Evolutionary conservation across 1,284 basidiomycete genomes (phyloP).

Genomic region (Ganoderma sinense): DNA sequence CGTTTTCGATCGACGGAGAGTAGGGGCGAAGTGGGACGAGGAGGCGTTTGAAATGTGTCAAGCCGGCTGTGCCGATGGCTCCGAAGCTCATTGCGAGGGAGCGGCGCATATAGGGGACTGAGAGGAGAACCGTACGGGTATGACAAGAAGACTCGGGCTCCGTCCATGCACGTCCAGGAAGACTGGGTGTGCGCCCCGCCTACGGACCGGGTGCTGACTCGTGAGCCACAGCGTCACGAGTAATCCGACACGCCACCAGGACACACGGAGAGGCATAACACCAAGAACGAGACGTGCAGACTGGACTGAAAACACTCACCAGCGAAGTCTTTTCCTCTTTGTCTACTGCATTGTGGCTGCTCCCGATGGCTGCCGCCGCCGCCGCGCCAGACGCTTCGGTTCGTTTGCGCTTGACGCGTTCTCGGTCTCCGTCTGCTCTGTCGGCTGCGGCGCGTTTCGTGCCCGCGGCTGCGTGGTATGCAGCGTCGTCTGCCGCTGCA

Average conservation of each 20-base stretch:
- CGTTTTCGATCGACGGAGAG: slow-evolving; percentile 3
- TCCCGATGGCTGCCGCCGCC: slow-evolving; percentile 33
- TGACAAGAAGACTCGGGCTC: slow-evolving; percentile 1
- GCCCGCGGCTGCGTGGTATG: slow-evolving; percentile 39
- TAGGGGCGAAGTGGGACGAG: background rate
- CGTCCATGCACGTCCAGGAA: background rate
- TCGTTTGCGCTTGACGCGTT: slow-evolving; percentile 71
- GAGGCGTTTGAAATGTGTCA: background rate
- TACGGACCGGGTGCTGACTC: background rate
- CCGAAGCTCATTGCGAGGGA: background rate
- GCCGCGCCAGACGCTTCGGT: slow-evolving; percentile 48
- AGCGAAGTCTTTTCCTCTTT: slow-evolving; percentile 48
- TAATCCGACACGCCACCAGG: background rate
- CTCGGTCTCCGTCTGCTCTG: slow-evolving; percentile 62
- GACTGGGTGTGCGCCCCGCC: background rate
- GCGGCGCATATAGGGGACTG: background rate
- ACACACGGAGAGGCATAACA: background rate
- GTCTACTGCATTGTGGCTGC: slow-evolving; percentile 32
- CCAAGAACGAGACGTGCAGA: background rate
- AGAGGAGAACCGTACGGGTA: background rate
- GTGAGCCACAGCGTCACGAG: background rate
- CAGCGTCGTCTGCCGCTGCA: slow-evolving; percentile 39
- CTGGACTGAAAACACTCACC: slow-evolving; percentile 41
- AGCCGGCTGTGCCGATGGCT: background rate
- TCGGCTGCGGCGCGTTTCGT: slow-evolving; percentile 38